Evolutionary conservation across 2,329 filamentous ascomycete genomes (phyloP), one percentile per base, ranked within the genome.

Genomic region (Coniochaeta hoffmannii): DNA sequence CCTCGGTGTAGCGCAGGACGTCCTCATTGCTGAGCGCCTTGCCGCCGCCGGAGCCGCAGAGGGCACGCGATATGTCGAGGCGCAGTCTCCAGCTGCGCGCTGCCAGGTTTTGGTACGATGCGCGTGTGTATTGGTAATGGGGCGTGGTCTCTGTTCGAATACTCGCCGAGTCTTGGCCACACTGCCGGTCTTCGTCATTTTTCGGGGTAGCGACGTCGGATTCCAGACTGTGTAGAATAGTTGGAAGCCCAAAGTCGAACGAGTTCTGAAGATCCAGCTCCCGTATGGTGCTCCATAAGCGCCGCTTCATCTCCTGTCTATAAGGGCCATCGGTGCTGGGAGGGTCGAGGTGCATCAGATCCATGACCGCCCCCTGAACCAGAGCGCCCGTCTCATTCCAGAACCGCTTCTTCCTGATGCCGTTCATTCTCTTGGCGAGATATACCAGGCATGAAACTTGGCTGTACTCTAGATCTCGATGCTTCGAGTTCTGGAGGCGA

Each of bases 251-350:
- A 32, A 55, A 61, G 19, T 66, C 64, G 31, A 66, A 54, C 6
- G 52, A 61, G 38, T 61, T 62, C 54, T 66, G 65, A 2, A 67
- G 57, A 24, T 64, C 62, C 12, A 66, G 44, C 51, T 67, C 65
- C 44, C 58, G 53, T 28, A 67, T 24, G 19, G 57, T 57, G 7
- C 59, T 52, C 63, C 63, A 66, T 22, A 66, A 62, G 7, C 65
- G 56, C 53, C 60, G 56, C 53, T 62, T 63, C 57, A 65, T 63
- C 53, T 67, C 64, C 34, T 41, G 56, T 17, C 35, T 50, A 31
- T 59, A 65, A 3, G 60, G 57, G 15, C 53, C 59, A 22, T 57
- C 54, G 2, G 49, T 44, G 26, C 19, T 36, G 17, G 57, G 50
- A 10, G 60, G 54, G 28, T 64, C 59, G 28, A 53, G 53, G 55